Base-by-base conservation (phyloP, 495 filamentous ascomycete species). In the Aspergillus panamensis region DNA sequence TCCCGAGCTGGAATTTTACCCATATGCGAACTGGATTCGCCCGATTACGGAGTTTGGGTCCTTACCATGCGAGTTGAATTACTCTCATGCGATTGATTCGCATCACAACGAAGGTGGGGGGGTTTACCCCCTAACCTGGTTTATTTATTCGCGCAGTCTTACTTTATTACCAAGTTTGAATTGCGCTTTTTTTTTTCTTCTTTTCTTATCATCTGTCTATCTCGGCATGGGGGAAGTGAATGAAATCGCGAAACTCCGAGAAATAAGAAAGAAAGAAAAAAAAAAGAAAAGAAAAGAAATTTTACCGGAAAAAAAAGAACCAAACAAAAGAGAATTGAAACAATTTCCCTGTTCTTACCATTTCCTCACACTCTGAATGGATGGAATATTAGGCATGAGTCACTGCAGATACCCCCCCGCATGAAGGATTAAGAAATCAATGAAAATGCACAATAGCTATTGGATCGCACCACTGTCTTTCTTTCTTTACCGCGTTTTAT, bases 21-120 rank as follows among this genome's bases (percentile, higher is more conserved):
- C 33, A 40, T 44, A 33, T 19, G 48, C 49, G 55, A 57, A 51
- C 55, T 35, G 55, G 55, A 51, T 57, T 57, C 55, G 49, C 55
- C 21, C 50, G 33, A 19, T 30, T 31, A 31, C 37, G 53, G 55
- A 49, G 20, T 31, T 51, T 33, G 37, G 17, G 48, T 25, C 20
- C 25, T 49, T 43, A 44, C 21, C 55, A 43, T 51, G 48, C 47
- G 55, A 48, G 35, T 43, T 45, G 40, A 31, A 49, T 30, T 37
- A 48, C 53, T 37, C 53, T 47, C 43, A 55, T 48, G 43, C 10
- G 13, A 39, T 53, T 32, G 51, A 53, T 53, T 44, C 16, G 37
- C 40, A 14, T 49, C 13, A 20, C 31, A 40, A 56, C 6, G 25
- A 39, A 39, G 47, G 44, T 19, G 42, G n/a, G 14, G 42, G 42